Evolutionary conservation across 495 filamentous ascomycete genomes (phyloP).

Genomic region (Parathielavia hyrcaniae): DNA sequence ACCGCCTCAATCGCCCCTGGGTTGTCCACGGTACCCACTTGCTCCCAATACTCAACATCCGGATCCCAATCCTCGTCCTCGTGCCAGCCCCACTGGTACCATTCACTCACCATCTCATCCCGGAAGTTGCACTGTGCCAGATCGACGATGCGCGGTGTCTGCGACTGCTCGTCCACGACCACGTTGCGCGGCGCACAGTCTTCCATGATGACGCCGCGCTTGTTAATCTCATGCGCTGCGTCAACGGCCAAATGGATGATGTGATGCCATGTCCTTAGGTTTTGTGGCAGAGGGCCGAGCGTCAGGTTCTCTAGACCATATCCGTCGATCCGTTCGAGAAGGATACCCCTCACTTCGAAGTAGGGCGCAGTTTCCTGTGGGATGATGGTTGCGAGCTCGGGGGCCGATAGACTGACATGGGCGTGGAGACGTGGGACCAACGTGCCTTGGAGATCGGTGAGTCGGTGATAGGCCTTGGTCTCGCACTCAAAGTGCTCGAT

Average conservation of each 20-base stretch:
- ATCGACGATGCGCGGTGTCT: constrained; percentile 12
- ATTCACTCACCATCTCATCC: constrained; percentile 7
- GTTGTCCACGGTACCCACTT: constrained; percentile 3
- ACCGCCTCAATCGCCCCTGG: constrained; percentile 9
- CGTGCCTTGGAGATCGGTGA: constrained; percentile 7
- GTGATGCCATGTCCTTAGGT: constrained; percentile 8
- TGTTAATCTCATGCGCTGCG: constrained; percentile 11
- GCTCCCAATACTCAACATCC: constrained; percentile 13
- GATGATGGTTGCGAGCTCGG: constrained; percentile 3
- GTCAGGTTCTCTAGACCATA: constrained; percentile 7
- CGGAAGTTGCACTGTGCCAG: constrained; percentile 9
- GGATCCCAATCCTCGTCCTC: constrained; percentile 13
- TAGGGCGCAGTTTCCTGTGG: constrained; percentile 4
- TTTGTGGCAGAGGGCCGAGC: not conserved
- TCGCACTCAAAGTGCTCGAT: constrained; percentile 13
- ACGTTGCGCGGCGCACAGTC: constrained; percentile 12
- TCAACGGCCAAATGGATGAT: constrained; percentile 11
- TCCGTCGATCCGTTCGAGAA: constrained; percentile 10
- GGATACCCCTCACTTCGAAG: constrained; percentile 12
- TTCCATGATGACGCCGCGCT: constrained; percentile 9
- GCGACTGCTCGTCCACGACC: constrained; percentile 9
- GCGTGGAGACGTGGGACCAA: not conserved
- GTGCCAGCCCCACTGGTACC: constrained; percentile 4
- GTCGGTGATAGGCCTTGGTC: constrained; percentile 10
- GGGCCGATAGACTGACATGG: constrained; percentile 9